Evolutionary conservation across 2,329 filamentous ascomycete genomes (phyloP), one percentile per base, ranked within the genome.

Genomic region (Aspergillus floridensis): DNA sequence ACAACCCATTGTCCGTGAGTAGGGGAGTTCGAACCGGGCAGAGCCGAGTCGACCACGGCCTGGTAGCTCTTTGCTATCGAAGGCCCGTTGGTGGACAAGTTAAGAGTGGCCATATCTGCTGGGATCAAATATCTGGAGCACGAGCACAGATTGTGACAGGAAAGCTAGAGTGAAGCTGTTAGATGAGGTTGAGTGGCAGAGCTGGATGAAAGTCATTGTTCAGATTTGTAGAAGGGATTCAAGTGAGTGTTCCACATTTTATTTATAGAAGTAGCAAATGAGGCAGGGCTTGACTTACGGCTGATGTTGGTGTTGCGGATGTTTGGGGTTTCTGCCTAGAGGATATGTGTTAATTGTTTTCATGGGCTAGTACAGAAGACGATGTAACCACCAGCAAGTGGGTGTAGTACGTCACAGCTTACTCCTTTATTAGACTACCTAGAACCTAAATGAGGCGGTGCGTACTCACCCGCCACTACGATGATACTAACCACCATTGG

Each of bases 1-100:
- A 99, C 82, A 21, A 92, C 93, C 95, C 95, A 99, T 81, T 93
- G 91, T 63, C 86, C 92, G 72, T 90, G 91, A 51, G 92, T 96
- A 44, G 91, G 84, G 51, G 93, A 96, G 72, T 81, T 82, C 10
- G 84, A 81, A 59, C 83, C 81, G 16, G 86, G 82, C 59, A 81
- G 74, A 53, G 84, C 76, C 56, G 84, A 79, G 73, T 88, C 85
- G 70, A 91, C 81, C 53, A 91, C 82, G 55, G 85, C 83, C 72
- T 88, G 83, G 74, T 91, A 89, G 79, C 88, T 92, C 79, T 89
- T 91, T 70, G 77, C 75, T 71, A 98, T 97, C 61, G 87, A 92
- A 64, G 88, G 87, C 12, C 90, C 90, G 75, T 92, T 91, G 73
- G 85, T 86, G 64, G 90, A 93, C 57, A 91, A 82, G 71, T 93